Base-by-base conservation (phyloP, 2,329 filamentous ascomycete species). In the Purpureocillium takamizusanense region DNA sequence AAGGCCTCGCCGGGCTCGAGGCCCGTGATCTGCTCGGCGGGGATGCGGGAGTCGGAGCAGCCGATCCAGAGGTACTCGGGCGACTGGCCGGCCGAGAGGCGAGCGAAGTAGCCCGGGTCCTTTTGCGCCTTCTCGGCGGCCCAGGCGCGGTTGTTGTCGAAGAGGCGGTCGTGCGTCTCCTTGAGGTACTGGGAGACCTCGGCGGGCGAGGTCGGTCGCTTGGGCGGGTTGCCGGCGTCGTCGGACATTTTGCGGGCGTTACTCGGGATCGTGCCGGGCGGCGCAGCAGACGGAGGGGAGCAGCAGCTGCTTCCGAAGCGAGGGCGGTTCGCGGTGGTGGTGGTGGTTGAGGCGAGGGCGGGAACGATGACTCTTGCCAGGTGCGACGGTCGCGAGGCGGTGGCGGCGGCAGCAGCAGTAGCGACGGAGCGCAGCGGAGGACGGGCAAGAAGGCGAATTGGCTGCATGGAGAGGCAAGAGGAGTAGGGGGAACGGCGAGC, bases 1-100 rank as follows among this genome's bases (percentile, higher is more conserved):
- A 95, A 95, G 52, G 90, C 83, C 63, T 95, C 86, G 50, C 88
- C 88, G n/a, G 88, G 86, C 55, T 83, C 72, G 40, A 90, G 75
- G 48, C 84, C 82, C 34, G 87, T 79, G 59, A 95, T 80, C 55
- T 85, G 85, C 54, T 89, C 90, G 52, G 90, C 88, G n/a, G 89
- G 89, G 56, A 90, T 86, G 48, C 89, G 85, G 31, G 81, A 87
- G 69, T 95, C 88, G 61, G 83, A 83, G 72, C 88, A 95, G 35
- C 89, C 88, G 55, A 95, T 86, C 86, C 87, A 95, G 38, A 86
- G 73, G 60, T 85, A 85, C 52, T 85, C 78, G 39, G 81, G 81
- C 13, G 63, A 64, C 63, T 86, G 81, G 33, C 81, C 81, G 8
- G 71, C 72, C 15, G 70, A 63, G 44, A 86, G 70, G 56, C 78